Percentiles rank a stretch among this genome's conserved stretches.
Conservation (phyloP, 2,329 filamentous ascomycete species). For the Mollisiaceae sp. region DNA sequence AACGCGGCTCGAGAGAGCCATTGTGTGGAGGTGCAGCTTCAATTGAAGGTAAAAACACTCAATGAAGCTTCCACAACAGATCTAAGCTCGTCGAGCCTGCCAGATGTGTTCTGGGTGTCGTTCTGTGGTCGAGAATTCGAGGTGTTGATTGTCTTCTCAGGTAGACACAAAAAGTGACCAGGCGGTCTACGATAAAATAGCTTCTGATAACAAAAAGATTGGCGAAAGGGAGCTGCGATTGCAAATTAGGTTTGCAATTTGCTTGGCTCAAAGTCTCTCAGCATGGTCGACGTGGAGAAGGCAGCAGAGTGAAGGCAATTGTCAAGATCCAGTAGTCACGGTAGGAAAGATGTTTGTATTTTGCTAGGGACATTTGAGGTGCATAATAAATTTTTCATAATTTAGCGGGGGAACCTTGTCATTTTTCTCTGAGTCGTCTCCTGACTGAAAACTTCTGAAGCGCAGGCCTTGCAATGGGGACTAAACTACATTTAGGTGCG, state of each 20-base stretch:
- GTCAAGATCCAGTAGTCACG: not conserved
- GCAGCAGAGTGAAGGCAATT: constrained; percentile 12
- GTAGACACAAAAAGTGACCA: constrained; percentile 19
- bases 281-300: constrained; percentile 34
- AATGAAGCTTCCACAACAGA: constrained; percentile 24
- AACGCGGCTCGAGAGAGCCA: constrained; percentile 42
- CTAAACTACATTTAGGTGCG: constrained; percentile 17
- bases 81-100: constrained; percentile 18
- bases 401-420: constrained; percentile 8
- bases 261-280: constrained; percentile 39
- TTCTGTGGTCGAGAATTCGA: constrained; percentile 18
- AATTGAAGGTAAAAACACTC: constrained; percentile 31
- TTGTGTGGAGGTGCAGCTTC: constrained; percentile 33
- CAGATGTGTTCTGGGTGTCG: constrained; percentile 16
- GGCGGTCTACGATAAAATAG: constrained; percentile 23
- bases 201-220: constrained; percentile 23
- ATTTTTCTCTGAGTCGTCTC: constrained; percentile 1
- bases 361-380: constrained; percentile 10
- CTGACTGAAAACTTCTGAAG: constrained; percentile 5
- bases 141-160: constrained; percentile 16
- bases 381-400: not conserved
- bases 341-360: constrained; percentile 9
- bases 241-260: constrained; percentile 36
- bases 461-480: constrained; percentile 12
- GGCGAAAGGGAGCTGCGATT: not conserved